Conservation (phyloP, 805 yeast genomes). For the Ogataea pilisensis region DNA sequence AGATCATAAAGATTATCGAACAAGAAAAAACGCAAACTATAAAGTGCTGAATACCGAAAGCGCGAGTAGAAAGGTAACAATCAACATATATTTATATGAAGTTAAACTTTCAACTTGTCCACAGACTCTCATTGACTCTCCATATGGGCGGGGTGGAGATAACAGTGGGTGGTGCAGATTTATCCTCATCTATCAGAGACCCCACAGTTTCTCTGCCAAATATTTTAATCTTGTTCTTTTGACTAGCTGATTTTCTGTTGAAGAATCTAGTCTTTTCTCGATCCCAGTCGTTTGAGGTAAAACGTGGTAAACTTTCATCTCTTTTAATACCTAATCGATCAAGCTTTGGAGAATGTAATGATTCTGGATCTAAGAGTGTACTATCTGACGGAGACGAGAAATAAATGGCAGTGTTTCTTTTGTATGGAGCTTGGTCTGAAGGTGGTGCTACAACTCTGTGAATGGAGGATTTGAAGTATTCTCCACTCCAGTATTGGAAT, state of each 20-base stretch:
- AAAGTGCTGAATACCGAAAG: too few species aligned
- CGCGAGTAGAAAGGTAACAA: too few species aligned
- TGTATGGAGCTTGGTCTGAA: conserved; percentile 33
- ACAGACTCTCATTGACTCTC: too few species aligned
- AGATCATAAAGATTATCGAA: too few species aligned
- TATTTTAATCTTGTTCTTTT: conserved; percentile 9
- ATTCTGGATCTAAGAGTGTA: conserved; percentile 40
- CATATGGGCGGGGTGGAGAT: neutral
- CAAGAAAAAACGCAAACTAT: too few species aligned
- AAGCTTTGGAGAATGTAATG: conserved; percentile 35
- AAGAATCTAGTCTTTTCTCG: conserved; percentile 43
- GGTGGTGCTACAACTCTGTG: conserved; percentile 49
- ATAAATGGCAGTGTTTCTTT: conserved; percentile 39
- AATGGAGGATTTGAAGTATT: conserved; percentile 42
- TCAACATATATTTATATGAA: too few species aligned
- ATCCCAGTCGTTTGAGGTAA: conserved; percentile 41
- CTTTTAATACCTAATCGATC: conserved; percentile 30
- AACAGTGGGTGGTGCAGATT: neutral
- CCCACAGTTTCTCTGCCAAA: conserved; percentile 20
- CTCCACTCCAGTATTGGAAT: conserved; percentile 40
- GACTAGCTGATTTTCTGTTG: conserved; percentile 33
- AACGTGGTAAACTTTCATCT: conserved; percentile 27
- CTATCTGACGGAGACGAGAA: conserved; percentile 37
- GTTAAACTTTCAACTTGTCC: too few species aligned
- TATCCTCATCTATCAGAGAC: conserved; percentile 9